Evolutionary conservation across 1,284 basidiomycete species (phyloP), one percentile per base, ranked within the genome.

Genomic region (Malassezia slooffiae): DNA sequence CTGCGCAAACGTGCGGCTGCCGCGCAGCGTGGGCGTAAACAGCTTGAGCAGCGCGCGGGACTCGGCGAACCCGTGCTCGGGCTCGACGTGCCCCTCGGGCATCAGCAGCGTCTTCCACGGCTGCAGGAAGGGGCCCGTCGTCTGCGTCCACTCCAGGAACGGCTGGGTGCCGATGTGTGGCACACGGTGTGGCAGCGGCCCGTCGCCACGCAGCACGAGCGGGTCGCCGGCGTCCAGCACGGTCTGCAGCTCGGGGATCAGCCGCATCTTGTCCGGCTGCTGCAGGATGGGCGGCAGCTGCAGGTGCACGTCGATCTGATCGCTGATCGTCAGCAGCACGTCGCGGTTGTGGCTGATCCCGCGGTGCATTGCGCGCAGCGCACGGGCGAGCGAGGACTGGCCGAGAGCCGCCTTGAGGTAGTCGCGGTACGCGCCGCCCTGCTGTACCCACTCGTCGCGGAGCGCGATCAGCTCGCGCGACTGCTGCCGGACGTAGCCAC

Each of bases 61-160:
- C 20, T 19, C 36, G 17, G 26, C 24, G 12, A 39, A 32, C 12
- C 26, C 26, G 22, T 24, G 22, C 9, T 16, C 13, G 3, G 17
- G 28, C 15, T 19, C 26, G 15, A 13, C 8, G 4, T 50, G 52
- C 23, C 67, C 67, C 22, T 72, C 58, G 22, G 93, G 70, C 17
- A 88, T 75, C 5, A 95, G 72, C 15, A 95, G 70, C 22, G 85
- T 85, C 68, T 91, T 89, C 90, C 90, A 95, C 3, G 90, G 89
- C n/a, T 80, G 76, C 9, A 95, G 73, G 9, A 77, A 72, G 5
- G 82, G 82, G 1, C 85, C 72, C 52, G 44, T 67, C 15, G 55
- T 58, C 15, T 55, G 40, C 20, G 55, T 54, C 60, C 65, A 65
- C 45, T 65, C 60, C 23, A 64, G 58, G 19, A 57, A 52, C 46